Evolutionary conservation across 768 basidiomycete genomes (phyloP).

Genomic region (Boletus reticuloceps): DNA sequence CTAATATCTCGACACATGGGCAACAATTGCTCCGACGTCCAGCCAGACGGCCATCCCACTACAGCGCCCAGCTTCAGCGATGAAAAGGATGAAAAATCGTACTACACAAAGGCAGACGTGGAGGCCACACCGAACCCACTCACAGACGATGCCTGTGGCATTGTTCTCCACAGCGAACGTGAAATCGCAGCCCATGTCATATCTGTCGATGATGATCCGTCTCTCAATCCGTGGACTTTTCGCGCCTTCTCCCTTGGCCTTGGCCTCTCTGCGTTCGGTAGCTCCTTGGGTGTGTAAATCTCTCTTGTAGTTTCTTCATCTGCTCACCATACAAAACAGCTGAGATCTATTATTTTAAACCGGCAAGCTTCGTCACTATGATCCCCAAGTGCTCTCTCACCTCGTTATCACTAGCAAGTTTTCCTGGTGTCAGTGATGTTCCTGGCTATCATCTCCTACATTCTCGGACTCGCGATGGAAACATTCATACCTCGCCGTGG

Average conservation of each 20-base stretch:
- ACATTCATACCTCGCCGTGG: constrained; percentile 44
- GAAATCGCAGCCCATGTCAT: no score
- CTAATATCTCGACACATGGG: no score
- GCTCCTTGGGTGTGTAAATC: constrained; percentile 41
- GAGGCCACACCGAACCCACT: no score
- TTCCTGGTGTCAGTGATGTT: constrained; percentile 54
- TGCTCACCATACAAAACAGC: constrained; percentile 28
- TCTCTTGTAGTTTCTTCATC: background rate
- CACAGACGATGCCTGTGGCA: no score
- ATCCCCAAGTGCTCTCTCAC: background rate
- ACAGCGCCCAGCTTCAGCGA: no score
- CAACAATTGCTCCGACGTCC: no score
- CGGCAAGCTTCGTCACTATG: constrained; percentile 30
- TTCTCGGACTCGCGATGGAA: constrained; percentile 48
- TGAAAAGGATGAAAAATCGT: no score
- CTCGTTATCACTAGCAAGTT: constrained; percentile 40
- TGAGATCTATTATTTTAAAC: constrained; percentile 62
- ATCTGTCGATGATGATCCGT: background rate
- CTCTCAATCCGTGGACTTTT: constrained; percentile 17
- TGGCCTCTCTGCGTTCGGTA: constrained; percentile 49
- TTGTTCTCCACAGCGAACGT: no score
- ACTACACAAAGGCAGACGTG: no score
- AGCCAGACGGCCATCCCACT: no score
- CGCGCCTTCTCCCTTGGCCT: constrained; percentile 50
- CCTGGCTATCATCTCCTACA: constrained; percentile 49